Base-by-base conservation (phyloP, 148 eudicot genomes). In the Mesembryanthemum crystallinum region DNA sequence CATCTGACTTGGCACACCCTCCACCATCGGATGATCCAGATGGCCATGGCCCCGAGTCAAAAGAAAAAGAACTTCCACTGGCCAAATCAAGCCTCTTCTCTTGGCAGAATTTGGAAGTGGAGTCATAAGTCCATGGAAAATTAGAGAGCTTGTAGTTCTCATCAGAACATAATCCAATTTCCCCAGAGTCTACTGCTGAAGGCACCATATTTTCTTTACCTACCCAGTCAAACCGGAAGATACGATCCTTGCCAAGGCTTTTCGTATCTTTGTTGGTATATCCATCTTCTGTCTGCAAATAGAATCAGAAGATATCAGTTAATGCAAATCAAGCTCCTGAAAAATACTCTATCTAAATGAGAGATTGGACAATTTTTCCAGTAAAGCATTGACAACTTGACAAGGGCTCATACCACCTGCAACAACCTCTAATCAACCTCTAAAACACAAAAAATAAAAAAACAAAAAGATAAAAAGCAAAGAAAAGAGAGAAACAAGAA, bases 21-120 rank as follows among this genome's bases (percentile, higher is more conserved):
- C 58, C 71, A 39, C 64, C 72, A 14, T 70, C 75, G 0, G 80
- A 76, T 39, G 80, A 76, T 30, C 70, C 73, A 47, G 83, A 80
- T 47, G 81, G 86, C 18, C 78, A 80, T 47, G 81, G 86, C 18
- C 78, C 78, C 0, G 81, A 83, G 30, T 83, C 80, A 45, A 83
- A 7, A 39, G 83, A 83, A 33, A 80, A 67, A 20, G 81, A 69
- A 62, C 72, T 68, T 17, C 60, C 59, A 73, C 65, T 67, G 8
- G 39, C 76, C 32, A 61, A 0, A 28, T 79, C 74, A 0, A 27
- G 70, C 68, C 55, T 52, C 73, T 39, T 67, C 7, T 43, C 71
- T 24, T 23, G 68, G 17, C 62, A 7, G 35, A 60, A 54, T 33
- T 69, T 64, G 29, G 69, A 67, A 23, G 54, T 18, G n/a, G 35